Evolutionary conservation across 192 early-diverging fungal genomes (phyloP), one percentile per base, ranked within the genome.

Genomic region (Chytriomyces confervae): DNA sequence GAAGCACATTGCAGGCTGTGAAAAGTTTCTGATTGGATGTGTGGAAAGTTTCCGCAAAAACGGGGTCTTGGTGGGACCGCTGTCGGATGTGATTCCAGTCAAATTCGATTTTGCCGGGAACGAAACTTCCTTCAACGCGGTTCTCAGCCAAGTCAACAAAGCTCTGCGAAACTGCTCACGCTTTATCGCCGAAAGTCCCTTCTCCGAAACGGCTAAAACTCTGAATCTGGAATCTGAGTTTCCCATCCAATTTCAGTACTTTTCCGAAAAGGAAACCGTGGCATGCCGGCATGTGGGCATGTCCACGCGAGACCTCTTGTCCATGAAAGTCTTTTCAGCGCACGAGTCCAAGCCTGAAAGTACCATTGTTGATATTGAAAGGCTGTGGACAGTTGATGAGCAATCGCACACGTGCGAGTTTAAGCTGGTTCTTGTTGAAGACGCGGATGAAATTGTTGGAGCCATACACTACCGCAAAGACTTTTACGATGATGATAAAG

Each of bases 21-120:
- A 89, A 43, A 81, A 86, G 50, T 89, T 83, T 72, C 77, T 87
- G 8, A n/a, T 89, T 18, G 88, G 86, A 0, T n/a, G 81, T 11
- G 69, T 69, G 1, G 76, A 80, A 23, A 68, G 50, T 16, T 84
- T 84, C 57, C 79, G 88, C 10, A 80, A 67, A 18, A 81, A 68
- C 46, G 84, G 84, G 5, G 50, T 84, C 62, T 45, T 85, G 6
- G 77, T 82, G 44, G 88, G 88, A 11, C 88, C 88, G 13, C 63
- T 85, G 7, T 66, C 83, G 10, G 88, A 89, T 77, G 77, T 82
- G 5, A 27, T 89, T 13, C 88, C 88, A 1, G 18, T 86, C 23
- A 83, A 83, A 62, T 63, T 87, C 18, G 88, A 89, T 64, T 71
- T 89, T n/a, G 9, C 66, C 45, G 62, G 72, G 36, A 86, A 89